Evolutionary conservation across 306 rosid genomes (phyloP).

Genomic region (Fagus crenata): DNA sequence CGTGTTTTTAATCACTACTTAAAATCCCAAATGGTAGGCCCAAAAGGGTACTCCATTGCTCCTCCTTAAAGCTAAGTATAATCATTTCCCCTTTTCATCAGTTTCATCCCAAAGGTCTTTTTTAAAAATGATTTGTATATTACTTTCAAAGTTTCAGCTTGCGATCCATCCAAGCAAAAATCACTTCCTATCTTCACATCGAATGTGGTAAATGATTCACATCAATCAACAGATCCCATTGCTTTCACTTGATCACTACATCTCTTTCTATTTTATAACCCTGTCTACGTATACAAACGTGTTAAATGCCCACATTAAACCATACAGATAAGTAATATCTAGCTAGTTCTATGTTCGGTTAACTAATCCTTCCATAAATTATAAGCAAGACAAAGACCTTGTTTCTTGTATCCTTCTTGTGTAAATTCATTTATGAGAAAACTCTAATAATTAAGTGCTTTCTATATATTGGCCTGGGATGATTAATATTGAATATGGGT

Average conservation of each 20-base stretch:
- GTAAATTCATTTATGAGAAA: not conserved
- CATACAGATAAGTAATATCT: not conserved
- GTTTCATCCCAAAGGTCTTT: slow-evolving; percentile 44
- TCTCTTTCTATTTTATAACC: slow-evolving; percentile 20
- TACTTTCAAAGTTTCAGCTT: slow-evolving; percentile 74
- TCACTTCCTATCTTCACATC: slow-evolving; percentile 70
- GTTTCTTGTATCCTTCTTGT: not conserved
- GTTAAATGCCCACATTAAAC: not conserved
- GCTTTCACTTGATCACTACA: slow-evolving; percentile 40
- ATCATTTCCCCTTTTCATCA: slow-evolving; percentile 48
- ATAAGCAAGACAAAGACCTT: not conserved
- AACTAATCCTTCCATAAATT: slow-evolving; percentile 4
- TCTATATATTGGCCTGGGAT: too few species aligned
- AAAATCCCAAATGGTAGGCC: slow-evolving; percentile 54
- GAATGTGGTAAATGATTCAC: slow-evolving; percentile 72
- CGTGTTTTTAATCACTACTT: slow-evolving; percentile 38
- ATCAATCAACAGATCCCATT: slow-evolving; percentile 54
- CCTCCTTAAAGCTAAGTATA: slow-evolving; percentile 94
- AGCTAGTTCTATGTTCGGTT: not conserved
- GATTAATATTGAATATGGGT: too few species aligned
- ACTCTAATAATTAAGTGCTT: too few species aligned
- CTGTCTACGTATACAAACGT: not conserved
- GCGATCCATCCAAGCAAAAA: slow-evolving; percentile 97
- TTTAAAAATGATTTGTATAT: slow-evolving; percentile 55
- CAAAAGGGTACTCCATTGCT: slow-evolving; percentile 60